Evolutionary conservation across 768 basidiomycete genomes (phyloP).

Genomic region (Gyrodon lividus): DNA sequence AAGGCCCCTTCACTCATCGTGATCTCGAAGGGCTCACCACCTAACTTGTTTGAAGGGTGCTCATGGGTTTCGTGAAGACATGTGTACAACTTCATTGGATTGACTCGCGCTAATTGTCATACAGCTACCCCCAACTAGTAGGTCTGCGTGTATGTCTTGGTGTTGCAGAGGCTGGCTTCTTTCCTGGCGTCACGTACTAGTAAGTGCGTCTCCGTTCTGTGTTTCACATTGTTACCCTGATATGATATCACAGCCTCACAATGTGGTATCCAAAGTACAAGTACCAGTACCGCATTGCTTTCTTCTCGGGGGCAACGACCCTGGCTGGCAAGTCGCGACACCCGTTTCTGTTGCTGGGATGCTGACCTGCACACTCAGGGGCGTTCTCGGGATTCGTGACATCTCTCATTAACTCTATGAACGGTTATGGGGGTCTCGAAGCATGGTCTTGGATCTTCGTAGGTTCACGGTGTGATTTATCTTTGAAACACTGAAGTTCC

Average conservation of each 20-base stretch:
- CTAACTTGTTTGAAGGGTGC: conserved; percentile 39
- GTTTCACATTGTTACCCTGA: conserved; percentile 1
- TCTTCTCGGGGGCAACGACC: conserved; percentile 68
- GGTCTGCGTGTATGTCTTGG: conserved; percentile 63
- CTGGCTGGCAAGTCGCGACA: conserved; percentile 41
- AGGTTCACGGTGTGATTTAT: conserved; percentile 10
- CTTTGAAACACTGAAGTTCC: not conserved
- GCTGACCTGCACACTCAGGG: conserved; percentile 16
- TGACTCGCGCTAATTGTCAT: not conserved
- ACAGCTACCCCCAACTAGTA: conserved; percentile 64
- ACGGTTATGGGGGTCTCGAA: conserved; percentile 41
- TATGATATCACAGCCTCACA: conserved; percentile 42
- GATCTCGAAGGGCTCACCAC: not conserved
- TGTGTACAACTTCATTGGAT: conserved; percentile 19
- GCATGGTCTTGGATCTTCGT: conserved; percentile 76
- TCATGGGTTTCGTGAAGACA: conserved; percentile 71
- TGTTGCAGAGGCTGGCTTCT: conserved; percentile 66
- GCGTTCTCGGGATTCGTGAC: conserved; percentile 64
- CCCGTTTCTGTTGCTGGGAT: not conserved
- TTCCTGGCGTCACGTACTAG: conserved; percentile 77
- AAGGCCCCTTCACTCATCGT: conserved; percentile 10
- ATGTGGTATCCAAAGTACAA: conserved; percentile 68
- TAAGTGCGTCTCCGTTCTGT: conserved; percentile 26
- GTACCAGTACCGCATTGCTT: conserved; percentile 56
- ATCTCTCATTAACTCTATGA: conserved; percentile 54